These are phyloP conservation scores for Eucalyptus marginata DNA, from an alignment of 345 rosid genomes.

Conservation along the genomic window DNA sequence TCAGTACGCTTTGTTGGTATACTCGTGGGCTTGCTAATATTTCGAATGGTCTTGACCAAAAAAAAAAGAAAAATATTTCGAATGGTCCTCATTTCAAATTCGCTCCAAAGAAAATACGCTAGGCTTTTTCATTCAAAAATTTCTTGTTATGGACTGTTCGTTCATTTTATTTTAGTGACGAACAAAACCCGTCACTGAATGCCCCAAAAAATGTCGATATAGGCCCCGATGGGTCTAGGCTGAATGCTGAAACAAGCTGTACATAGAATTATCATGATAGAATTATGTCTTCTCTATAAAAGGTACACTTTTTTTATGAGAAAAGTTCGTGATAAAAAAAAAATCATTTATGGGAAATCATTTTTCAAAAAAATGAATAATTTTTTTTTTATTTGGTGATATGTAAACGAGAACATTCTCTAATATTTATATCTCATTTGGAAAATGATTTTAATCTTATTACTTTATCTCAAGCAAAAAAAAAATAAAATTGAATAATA, in stretches of 20 bases:
- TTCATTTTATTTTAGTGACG: not conserved
- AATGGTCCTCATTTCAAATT: not conserved
- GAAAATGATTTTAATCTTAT: too few species aligned
- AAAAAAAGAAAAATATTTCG: too few species aligned
- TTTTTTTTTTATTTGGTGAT: not conserved
- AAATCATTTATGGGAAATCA: too few species aligned
- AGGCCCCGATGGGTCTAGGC: not conserved
- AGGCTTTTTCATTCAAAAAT: not conserved
- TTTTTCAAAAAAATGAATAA: too few species aligned
- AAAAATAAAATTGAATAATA: too few species aligned
- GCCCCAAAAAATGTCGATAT: not conserved
- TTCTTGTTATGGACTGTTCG: rapidly evolving
- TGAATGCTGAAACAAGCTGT: not conserved
- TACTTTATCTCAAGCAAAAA: too few species aligned
- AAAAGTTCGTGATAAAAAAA: too few species aligned
- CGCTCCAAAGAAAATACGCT: not conserved
- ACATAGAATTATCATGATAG: not conserved
- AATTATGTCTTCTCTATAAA: not conserved
- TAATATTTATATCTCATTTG: not conserved
- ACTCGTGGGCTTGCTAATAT: not conserved
- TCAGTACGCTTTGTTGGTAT: not conserved
- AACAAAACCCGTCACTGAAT: not conserved
- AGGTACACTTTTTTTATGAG: not conserved
- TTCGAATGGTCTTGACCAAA: not conserved
- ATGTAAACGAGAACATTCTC: too few species aligned